These are phyloP conservation scores for Daldinia sp. DNA, from an alignment of 2,329 filamentous ascomycete species.

Conservation along the genomic window DNA sequence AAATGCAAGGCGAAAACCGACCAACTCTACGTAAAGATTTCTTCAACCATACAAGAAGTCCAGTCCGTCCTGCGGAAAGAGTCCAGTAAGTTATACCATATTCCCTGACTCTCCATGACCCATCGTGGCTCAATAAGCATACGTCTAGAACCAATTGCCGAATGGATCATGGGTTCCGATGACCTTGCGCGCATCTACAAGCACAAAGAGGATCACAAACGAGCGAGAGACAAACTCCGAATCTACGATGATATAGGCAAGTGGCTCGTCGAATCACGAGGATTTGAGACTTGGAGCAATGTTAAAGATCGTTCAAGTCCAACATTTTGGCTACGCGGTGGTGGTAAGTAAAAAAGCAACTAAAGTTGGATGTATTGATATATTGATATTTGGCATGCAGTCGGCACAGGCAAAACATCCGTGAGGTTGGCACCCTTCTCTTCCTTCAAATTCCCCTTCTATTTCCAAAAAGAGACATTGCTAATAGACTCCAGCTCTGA, in stretches of 20 bases:
- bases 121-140: background rate
- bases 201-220: background rate
- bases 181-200: background rate
- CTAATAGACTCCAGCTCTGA: background rate
- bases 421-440: background rate
- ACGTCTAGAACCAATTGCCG: background rate
- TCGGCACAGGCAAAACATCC: slow-evolving; percentile 7
- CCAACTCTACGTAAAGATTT: background rate
- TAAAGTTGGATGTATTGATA: background rate
- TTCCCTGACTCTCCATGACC: background rate
- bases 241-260: background rate
- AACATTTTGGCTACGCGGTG: background rate
- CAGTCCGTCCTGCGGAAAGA: background rate
- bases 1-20: background rate
- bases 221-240: background rate
- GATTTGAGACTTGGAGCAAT: background rate
- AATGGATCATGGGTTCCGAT: background rate
- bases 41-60: background rate
- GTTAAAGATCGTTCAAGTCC: background rate
- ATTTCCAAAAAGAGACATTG: background rate
- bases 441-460: background rate
- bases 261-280: slow-evolving; percentile 1
- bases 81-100: background rate
- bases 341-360: background rate
- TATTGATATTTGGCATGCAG: background rate